Conservation (phyloP, 495 filamentous ascomycete genomes). For the Terfezia claveryi region DNA sequence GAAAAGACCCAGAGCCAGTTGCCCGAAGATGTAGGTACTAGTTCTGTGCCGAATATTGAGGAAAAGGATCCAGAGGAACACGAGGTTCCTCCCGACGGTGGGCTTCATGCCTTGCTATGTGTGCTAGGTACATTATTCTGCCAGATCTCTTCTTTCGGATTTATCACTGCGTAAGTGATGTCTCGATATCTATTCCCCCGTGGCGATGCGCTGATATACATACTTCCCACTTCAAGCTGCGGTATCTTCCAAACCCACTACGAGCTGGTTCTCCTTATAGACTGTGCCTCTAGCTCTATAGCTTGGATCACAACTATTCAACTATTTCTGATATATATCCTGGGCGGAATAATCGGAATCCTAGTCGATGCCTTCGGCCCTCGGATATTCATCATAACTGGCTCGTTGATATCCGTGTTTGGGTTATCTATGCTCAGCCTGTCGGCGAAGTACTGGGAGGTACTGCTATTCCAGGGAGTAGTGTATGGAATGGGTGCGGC, state of each 20-base stretch:
- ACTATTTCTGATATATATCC: slow-evolving; percentile 1
- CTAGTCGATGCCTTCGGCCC: slow-evolving; percentile 2
- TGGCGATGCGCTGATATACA: no score
- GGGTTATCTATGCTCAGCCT: slow-evolving; percentile 1
- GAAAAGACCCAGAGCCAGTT: no score
- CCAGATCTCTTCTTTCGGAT: slow-evolving; percentile 7
- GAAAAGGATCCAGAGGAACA: no score
- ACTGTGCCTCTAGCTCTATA: background rate
- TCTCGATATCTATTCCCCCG: no score
- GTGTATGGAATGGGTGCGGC: slow-evolving; percentile 3
- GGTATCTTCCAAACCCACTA: slow-evolving; percentile 6
- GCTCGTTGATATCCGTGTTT: background rate
- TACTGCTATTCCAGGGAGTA: slow-evolving; percentile 4
- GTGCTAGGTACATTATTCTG: slow-evolving; percentile 1
- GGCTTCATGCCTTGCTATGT: slow-evolving; percentile 3
- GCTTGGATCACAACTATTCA: slow-evolving; percentile 5
- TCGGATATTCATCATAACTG: slow-evolving; percentile 1
- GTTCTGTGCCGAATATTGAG: no score
- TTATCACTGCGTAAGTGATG: slow-evolving; percentile 4
- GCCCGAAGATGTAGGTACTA: no score
- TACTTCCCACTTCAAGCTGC: background rate
- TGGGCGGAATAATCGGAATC: slow-evolving; percentile 1
- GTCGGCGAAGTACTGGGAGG: slow-evolving; percentile 4
- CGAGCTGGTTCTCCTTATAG: background rate
- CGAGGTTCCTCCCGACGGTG: background rate